phyloP scores from a whole-genome alignment of 164 flowering plant species.

The Dillenia turbinata region DNA sequence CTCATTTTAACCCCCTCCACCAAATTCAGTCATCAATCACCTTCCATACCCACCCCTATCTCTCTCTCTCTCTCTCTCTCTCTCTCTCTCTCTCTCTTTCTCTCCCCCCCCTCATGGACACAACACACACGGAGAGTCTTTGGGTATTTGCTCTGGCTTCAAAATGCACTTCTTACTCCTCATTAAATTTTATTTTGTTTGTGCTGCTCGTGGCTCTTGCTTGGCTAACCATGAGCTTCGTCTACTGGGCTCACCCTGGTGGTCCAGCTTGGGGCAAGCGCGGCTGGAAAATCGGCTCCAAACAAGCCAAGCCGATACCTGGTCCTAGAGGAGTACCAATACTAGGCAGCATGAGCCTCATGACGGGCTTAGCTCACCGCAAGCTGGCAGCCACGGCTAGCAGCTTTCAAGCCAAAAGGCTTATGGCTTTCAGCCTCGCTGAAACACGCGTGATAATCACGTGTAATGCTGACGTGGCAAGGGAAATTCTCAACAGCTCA shows the following conservation, averaged over 20 bases:
- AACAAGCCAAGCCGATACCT: slow-evolving; percentile 20
- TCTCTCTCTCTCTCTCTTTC: background rate
- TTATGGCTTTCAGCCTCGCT: slow-evolving; percentile 65
- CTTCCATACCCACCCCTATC: too few species aligned
- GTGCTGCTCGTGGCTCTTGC: slow-evolving; percentile 13
- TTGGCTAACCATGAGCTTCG: slow-evolving; percentile 24
- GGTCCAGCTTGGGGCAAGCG: slow-evolving; percentile 48
- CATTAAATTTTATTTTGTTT: slow-evolving; percentile 15
- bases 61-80: background rate
- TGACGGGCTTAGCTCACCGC: slow-evolving; percentile 46
- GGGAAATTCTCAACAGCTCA: slow-evolving; percentile 44
- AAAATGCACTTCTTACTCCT: slow-evolving; percentile 29
- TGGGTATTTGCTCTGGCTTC: slow-evolving; percentile 45
- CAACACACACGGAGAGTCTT: slow-evolving; percentile 32
- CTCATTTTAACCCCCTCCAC: background rate
- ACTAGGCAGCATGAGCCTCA: slow-evolving; percentile 31
- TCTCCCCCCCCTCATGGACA: slow-evolving; percentile 15
- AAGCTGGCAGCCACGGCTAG: slow-evolving; percentile 30
- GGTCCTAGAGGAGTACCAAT: slow-evolving; percentile 46
- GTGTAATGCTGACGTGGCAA: slow-evolving; percentile 45
- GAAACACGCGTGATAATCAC: slow-evolving; percentile 42
- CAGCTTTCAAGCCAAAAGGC: slow-evolving; percentile 25
- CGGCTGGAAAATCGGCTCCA: slow-evolving; percentile 1
- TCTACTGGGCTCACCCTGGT: slow-evolving; percentile 51
- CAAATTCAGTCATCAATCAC: background rate